Base-by-base conservation (phyloP, 2,329 filamentous ascomycete genomes). In the Diaporthe citri region DNA sequence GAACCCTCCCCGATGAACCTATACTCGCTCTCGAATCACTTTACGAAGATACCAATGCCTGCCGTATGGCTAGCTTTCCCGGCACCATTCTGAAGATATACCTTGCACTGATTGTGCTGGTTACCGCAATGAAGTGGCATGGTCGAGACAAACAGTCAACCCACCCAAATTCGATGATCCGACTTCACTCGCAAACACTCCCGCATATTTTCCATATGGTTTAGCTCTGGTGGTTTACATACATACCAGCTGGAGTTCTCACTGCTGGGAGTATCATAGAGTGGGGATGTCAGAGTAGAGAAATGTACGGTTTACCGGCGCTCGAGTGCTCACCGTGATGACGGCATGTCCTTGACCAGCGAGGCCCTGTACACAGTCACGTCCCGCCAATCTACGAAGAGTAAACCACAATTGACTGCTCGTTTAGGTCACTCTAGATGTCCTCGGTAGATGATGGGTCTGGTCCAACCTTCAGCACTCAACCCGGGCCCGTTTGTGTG, bases 41-140 rank as follows among this genome's bases (percentile, higher is more conserved):
- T 31, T 31, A 56, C 9, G 9, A 22, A 4, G 59, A 25, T 20
- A 20, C n/a, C 6, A 15, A n/a, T 20, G 4, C 10, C 17, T 59
- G 20, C 3, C 22, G 0, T 28, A 3, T 31, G 51, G 1, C 4
- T 7, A 17, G 51, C 36, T 60, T 41, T 2, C 5, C 5, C 17
- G 5, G 12, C 5, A 8, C 1, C 36, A 6, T 8, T 25, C 13
- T 17, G 2, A 12, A 7, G 8, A 4, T 3, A 25, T 0, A 1
- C 20, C 3, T 39, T 9, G 4, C 8, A 4, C 3, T 15, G 4
- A 22, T n/a, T 25, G 12, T 12, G 0, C 0, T 13, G 5, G 34
- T 17, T 22, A 52, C 0, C 22, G 2, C 13, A 25, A 13, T 67
- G 31, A 52, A 25, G 22, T 36, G 4, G 31, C 2, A 36, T 22